These are phyloP conservation scores for Rhizopogon vulgaris DNA, from an alignment of 768 basidiomycete species.

Conservation along the genomic window DNA sequence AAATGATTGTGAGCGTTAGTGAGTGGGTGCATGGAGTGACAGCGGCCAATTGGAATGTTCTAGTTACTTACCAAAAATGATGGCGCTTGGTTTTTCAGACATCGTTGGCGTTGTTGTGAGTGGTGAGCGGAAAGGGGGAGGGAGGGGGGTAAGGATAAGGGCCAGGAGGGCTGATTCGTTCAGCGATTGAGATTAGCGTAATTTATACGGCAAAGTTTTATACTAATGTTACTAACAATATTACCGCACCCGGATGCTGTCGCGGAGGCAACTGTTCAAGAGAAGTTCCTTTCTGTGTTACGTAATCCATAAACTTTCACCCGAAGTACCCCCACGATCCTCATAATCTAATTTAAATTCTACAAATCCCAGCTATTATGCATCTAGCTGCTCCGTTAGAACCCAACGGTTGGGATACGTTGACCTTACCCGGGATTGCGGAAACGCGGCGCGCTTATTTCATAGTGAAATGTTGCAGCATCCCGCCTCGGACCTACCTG, in stretches of 20 bases:
- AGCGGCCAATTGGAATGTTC: not conserved
- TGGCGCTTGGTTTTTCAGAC: constrained; percentile 49
- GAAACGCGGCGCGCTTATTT: not conserved
- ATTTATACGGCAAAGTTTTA: constrained; percentile 17
- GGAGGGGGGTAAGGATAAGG: not conserved
- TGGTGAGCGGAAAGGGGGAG: constrained; percentile 3
- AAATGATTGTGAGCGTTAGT: constrained; percentile 5
- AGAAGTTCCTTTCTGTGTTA: constrained; percentile 10
- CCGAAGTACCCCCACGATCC: not conserved
- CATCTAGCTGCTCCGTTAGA: not conserved
- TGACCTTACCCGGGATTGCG: not conserved
- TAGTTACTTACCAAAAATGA: constrained; percentile 63
- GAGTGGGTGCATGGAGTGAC: constrained; percentile 3
- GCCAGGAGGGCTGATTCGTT: constrained; percentile 13
- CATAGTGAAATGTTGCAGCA: too few relatives aligned
- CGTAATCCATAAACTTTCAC: constrained; percentile 9
- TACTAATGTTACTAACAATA: not conserved
- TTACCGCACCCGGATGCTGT: constrained; percentile 9
- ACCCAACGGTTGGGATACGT: not conserved
- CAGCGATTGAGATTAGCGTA: constrained; percentile 9
- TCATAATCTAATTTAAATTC: not conserved
- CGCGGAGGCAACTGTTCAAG: constrained; percentile 19
- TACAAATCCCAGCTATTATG: not conserved
- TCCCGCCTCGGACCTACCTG: too few relatives aligned
- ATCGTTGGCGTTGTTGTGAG: constrained; percentile 27